Evolutionary conservation across 2,329 filamentous ascomycete species (phyloP).

Genomic region (Gnomoniopsis smithogilvyi): DNA sequence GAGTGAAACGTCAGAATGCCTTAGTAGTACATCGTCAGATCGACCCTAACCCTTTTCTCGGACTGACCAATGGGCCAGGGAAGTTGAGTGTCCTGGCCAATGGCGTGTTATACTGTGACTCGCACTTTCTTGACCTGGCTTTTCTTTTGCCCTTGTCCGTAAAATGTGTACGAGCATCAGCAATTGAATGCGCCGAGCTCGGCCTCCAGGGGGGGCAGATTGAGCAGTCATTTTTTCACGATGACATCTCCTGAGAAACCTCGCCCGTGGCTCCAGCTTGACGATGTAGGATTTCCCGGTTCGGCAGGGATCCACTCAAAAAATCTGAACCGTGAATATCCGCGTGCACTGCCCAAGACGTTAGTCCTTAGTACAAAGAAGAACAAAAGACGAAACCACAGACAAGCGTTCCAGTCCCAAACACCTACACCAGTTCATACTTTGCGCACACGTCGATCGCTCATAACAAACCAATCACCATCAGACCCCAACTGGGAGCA

Average conservation of each 20-base stretch:
- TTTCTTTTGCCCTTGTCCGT: not conserved
- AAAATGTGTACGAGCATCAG: too few species aligned
- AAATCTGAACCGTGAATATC: conserved; percentile 8
- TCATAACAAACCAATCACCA: not conserved
- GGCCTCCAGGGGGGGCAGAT: not conserved
- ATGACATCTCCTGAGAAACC: not conserved
- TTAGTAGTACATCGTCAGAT: too few species aligned
- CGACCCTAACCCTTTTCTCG: not conserved
- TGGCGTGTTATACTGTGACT: not conserved
- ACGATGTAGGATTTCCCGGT: not conserved
- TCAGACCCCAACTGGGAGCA: not conserved
- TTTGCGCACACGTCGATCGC: too few species aligned
- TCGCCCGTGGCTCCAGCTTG: not conserved
- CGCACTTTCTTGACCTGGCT: not conserved
- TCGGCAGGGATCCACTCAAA: not conserved
- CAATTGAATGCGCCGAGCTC: not conserved
- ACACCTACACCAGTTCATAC: not conserved
- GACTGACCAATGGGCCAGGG: not conserved
- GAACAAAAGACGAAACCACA: not conserved
- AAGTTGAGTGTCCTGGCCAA: not conserved
- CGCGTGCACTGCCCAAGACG: not conserved
- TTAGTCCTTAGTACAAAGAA: too few species aligned
- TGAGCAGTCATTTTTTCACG: not conserved
- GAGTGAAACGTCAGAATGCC: too few species aligned
- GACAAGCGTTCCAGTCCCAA: not conserved